Evolutionary conservation across 192 early-diverging fungal species (phyloP).

Genomic region (Entomortierella chlamydospora): DNA sequence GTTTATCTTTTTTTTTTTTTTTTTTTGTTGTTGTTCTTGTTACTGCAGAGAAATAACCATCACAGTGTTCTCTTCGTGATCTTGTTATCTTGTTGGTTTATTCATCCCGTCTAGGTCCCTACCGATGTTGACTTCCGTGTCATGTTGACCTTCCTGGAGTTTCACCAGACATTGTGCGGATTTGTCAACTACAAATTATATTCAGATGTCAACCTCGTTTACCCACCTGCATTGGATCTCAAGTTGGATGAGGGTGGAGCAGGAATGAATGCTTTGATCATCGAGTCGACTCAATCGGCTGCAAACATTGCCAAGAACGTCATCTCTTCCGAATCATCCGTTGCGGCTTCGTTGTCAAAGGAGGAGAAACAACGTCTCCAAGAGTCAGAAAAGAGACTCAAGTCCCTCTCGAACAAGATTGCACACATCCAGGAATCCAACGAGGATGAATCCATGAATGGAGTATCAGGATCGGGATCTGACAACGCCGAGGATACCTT

Average conservation of each 20-base stretch:
- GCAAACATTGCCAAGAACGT: conserved; percentile 52
- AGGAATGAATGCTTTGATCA: conserved; percentile 73
- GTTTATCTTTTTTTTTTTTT: not conserved
- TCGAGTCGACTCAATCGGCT: conserved; percentile 66
- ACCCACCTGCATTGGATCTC: conserved; percentile 88
- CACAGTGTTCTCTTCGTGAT: no score
- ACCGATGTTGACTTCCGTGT: conserved; percentile 96
- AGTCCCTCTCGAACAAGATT: conserved; percentile 57
- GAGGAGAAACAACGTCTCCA: conserved; percentile 57
- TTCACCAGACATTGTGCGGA: conserved; percentile 91
- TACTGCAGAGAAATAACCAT: no score
- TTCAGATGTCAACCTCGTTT: conserved; percentile 86
- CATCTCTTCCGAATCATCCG: conserved; percentile 10
- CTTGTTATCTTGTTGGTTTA: not conserved
- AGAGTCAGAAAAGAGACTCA: conserved; percentile 63
- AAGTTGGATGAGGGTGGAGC: conserved; percentile 70
- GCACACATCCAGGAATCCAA: conserved; percentile 55
- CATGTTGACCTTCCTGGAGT: conserved; percentile 97
- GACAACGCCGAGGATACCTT: conserved; percentile 52
- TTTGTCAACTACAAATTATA: conserved; percentile 97
- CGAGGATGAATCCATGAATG: not conserved
- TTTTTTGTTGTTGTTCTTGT: not conserved
- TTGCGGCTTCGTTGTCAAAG: conserved; percentile 46
- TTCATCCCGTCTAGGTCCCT: conserved; percentile 68
- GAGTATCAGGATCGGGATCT: not conserved